Base-by-base conservation (phyloP, 805 yeast genomes). In the Dipodascus geniculatus region DNA sequence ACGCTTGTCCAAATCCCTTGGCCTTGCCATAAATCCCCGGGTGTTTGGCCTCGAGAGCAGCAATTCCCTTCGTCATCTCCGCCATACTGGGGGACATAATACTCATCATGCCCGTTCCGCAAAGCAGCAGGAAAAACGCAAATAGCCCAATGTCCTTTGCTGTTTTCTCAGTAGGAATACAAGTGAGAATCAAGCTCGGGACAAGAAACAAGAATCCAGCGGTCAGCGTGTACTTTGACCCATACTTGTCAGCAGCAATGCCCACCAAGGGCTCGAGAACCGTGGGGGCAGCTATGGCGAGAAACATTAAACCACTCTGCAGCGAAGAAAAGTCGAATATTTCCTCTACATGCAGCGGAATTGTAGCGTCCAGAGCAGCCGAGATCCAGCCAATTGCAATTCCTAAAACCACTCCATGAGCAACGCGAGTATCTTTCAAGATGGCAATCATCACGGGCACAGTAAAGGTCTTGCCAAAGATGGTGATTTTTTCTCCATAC, bases 1-100 rank as follows among this genome's bases (percentile, higher is more conserved):
- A 67, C 1, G 65, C 69, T 51, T 66, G 68, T 11, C 68, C 71
- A 48, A 57, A 58, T 6, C 68, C 71, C 42, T 62, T 61, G 8
- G 65, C 64, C 3, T 53, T 54, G 6, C 71, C 70, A 42, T 60
- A 61, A 6, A 53, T 53, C 2, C 68, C 68, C 1, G 70, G 70
- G 6, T 48, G 23, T 31, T 53, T 48, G 3, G 55, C 54, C 49
- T 65, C 69, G 6, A 60, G 56, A 31, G 49, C 56, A 9, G 54
- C 51, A 22, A 65, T 62, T 6, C 54, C 56, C 3, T 54, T 48
- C 8, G 68, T 51, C 48, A 67, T 54, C 42, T 67, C 71, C 3
- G 62, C 60, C 63, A 68, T 57, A 9, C 58, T 49, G 1, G 69
- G 61, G 2, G 67, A 50, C 17, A 66, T 35, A 3, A 63, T 48